Evolutionary conservation across 768 basidiomycete genomes (phyloP).

Genomic region (Mycena vitilis): DNA sequence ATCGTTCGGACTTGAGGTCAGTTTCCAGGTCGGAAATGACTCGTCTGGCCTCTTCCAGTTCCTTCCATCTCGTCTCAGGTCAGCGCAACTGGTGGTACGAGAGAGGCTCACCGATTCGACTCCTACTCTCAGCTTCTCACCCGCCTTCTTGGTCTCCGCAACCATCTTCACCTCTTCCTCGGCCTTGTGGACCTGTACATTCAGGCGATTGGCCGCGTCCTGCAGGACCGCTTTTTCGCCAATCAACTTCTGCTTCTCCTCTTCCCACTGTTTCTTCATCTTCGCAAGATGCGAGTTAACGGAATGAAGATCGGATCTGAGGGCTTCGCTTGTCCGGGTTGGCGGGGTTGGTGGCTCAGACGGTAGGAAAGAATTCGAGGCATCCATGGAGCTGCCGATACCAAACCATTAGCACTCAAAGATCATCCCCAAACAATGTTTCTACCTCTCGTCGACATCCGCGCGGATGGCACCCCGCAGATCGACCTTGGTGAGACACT

Average conservation of each 20-base stretch:
- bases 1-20: conserved; percentile 77
- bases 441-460: conserved; percentile 73
- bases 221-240: conserved; percentile 81
- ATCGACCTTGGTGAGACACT: conserved; percentile 75
- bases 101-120: conserved; percentile 62
- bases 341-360: conserved; percentile 76
- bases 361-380: conserved; percentile 58
- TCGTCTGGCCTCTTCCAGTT: conserved; percentile 74
- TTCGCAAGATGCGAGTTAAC: conserved; percentile 73
- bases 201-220: conserved; percentile 75
- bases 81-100: background rate
- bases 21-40: conserved; percentile 77
- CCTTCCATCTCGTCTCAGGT: conserved; percentile 54
- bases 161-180: conserved; percentile 69
- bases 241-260: conserved; percentile 70
- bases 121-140: conserved; percentile 60
- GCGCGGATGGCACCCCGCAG: conserved; percentile 53
- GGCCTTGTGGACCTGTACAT: conserved; percentile 66
- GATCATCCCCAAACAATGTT: background rate
- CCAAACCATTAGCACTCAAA: conserved; percentile 15
- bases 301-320: conserved; percentile 67
- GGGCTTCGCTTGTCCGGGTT: conserved; percentile 72
- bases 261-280: conserved; percentile 77
- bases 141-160: conserved; percentile 62
- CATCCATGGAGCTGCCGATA: conserved; percentile 62